These are phyloP conservation scores for Tausonia pullulans DNA, from an alignment of 1,284 basidiomycete species.

Conservation along the genomic window DNA sequence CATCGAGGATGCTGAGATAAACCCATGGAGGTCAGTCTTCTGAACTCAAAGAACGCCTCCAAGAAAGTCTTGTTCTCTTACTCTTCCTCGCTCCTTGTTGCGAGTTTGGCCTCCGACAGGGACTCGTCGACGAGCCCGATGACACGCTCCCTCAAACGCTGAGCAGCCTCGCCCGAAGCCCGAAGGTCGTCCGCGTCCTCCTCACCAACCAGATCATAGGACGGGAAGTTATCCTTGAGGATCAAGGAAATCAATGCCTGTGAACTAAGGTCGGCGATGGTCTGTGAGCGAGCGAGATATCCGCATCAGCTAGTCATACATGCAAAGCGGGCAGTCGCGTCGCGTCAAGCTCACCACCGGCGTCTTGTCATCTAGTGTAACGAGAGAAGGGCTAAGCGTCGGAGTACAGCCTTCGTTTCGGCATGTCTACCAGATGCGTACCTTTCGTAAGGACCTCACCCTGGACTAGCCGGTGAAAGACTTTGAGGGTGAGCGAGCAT, in stretches of 20 bases:
- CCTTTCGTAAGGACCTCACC: slow-evolving; percentile 51
- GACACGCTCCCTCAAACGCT: slow-evolving; percentile 52
- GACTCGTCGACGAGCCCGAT: slow-evolving; percentile 73
- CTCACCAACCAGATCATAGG: slow-evolving; percentile 88
- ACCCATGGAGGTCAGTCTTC: slow-evolving; percentile 44
- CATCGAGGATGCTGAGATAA: slow-evolving; percentile 50
- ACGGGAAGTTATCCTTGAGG: slow-evolving; percentile 67
- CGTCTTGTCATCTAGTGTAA: slow-evolving; percentile 57
- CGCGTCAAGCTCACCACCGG: slow-evolving; percentile 57
- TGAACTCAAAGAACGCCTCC: slow-evolving; percentile 23
- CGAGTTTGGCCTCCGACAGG: slow-evolving; percentile 31
- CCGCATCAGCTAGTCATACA: neutral
- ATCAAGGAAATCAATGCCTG: slow-evolving; percentile 74
- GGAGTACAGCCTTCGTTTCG: too few relatives aligned
- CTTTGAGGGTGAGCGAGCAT: slow-evolving; percentile 4
- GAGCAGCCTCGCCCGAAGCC: slow-evolving; percentile 31
- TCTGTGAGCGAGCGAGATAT: slow-evolving; percentile 1
- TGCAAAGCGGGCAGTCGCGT: neutral
- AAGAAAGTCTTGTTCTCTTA: neutral
- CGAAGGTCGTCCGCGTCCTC: slow-evolving; percentile 80
- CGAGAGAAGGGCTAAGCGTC: too few relatives aligned
- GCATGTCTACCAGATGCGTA: too few relatives aligned
- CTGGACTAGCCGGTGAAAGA: slow-evolving; percentile 8
- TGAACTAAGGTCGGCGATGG: slow-evolving; percentile 81
- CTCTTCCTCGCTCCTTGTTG: neutral